phyloP scores from a whole-genome alignment of 345 rosid genomes.

The Sisymbrium irio region DNA sequence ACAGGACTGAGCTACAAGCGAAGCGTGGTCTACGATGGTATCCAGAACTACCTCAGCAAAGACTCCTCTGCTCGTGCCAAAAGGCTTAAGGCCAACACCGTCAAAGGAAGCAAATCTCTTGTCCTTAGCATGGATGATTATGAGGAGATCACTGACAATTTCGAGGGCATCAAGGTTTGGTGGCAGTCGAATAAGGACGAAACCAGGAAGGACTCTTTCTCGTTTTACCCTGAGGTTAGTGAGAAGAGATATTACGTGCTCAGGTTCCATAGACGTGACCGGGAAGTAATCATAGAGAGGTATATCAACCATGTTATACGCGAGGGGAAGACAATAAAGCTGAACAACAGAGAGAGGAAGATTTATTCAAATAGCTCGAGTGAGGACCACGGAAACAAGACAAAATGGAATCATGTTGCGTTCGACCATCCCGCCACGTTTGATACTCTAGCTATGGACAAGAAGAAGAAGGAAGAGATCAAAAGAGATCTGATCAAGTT shows the following conservation, averaged over 20 bases:
- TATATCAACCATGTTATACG: neutral
- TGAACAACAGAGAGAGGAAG: neutral
- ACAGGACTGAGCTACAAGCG: conserved; percentile 32
- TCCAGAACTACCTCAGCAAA: conserved; percentile 43
- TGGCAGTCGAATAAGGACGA: conserved; percentile 37
- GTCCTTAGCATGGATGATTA: conserved; percentile 44
- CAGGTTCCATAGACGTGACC: conserved; percentile 41
- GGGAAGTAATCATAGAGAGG: conserved; percentile 31
- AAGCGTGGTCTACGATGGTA: conserved; percentile 38
- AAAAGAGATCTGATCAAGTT: neutral
- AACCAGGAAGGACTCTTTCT: neutral
- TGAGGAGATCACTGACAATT: conserved; percentile 47
- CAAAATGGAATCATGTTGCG: neutral
- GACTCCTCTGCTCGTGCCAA: conserved; percentile 40
- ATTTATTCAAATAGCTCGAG: neutral
- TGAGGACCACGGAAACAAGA: neutral
- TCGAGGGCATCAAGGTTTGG: conserved; percentile 40
- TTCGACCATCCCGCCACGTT: neutral
- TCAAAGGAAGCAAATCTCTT: conserved; percentile 39
- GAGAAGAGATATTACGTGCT: conserved; percentile 42
- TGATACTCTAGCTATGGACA: neutral
- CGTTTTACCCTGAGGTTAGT: neutral
- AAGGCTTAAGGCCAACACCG: conserved; percentile 45
- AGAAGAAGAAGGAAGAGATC: neutral
- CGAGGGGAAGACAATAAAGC: conserved; percentile 1